phyloP scores from a whole-genome alignment of 2,329 filamentous ascomycete genomes.

The Albophoma yamanashiensis region DNA sequence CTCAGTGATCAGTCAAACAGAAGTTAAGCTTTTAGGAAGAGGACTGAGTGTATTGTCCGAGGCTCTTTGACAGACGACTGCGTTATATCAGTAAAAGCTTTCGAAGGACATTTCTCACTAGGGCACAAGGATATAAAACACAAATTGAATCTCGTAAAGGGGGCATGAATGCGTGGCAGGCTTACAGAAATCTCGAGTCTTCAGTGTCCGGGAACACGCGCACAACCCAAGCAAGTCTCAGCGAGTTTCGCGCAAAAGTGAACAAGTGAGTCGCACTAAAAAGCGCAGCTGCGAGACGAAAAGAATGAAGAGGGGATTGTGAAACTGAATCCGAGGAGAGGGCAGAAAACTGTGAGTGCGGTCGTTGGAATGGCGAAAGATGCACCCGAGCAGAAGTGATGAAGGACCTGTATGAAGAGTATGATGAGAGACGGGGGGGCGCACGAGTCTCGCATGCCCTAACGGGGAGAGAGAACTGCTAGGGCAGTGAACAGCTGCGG shows the following conservation, averaged over 20 bases:
- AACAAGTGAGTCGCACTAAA: not conserved
- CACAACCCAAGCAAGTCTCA: not conserved
- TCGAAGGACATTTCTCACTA: not conserved
- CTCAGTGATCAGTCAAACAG: not conserved
- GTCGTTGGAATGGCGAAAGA: not conserved
- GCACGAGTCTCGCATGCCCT: not conserved
- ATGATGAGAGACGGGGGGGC: not conserved
- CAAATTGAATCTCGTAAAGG: not conserved
- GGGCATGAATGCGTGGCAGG: not conserved
- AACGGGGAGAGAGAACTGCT: not conserved
- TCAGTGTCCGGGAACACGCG: not conserved
- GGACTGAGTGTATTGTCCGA: not conserved
- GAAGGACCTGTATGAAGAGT: not conserved
- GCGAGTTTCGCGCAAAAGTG: not conserved
- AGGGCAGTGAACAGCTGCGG: not conserved
- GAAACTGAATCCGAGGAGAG: not conserved
- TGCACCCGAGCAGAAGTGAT: not conserved
- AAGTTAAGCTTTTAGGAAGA: not conserved
- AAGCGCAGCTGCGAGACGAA: not conserved
- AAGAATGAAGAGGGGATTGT: not conserved
- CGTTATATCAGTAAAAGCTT: not conserved
- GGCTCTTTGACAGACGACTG: not conserved
- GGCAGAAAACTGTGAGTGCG: not conserved
- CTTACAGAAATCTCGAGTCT: not conserved
- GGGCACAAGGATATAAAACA: not conserved